Evolutionary conservation across 1,284 basidiomycete genomes (phyloP).

Genomic region (Irpex sp.): DNA sequence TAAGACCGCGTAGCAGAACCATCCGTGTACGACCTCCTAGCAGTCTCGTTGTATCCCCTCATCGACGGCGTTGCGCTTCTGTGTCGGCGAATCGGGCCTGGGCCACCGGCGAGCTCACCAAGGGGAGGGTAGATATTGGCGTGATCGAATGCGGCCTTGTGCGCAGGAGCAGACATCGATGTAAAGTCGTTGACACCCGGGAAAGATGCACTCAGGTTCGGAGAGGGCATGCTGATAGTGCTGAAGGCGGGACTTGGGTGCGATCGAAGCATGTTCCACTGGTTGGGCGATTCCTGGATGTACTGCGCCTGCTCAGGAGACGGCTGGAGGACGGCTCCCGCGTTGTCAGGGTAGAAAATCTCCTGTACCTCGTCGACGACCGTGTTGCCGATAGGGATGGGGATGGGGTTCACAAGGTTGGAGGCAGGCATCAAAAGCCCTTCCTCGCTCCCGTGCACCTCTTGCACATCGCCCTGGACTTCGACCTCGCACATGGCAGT

Average conservation of each 20-base stretch:
- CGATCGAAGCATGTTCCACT: conserved; percentile 21
- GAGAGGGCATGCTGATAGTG: conserved; percentile 26
- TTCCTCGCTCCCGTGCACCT: conserved; percentile 59
- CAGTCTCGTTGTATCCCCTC: conserved; percentile 42
- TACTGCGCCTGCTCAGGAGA: conserved; percentile 14
- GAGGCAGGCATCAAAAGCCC: conserved; percentile 38
- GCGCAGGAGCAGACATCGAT: conserved; percentile 63
- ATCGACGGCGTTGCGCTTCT: conserved; percentile 72
- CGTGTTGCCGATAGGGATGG: not conserved
- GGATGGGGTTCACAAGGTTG: conserved; percentile 6
- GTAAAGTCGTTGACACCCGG: conserved; percentile 27
- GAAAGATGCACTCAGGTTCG: conserved; percentile 8
- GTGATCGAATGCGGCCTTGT: conserved; percentile 65
- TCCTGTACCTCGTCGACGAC: conserved; percentile 17
- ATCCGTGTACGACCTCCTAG: conserved; percentile 46
- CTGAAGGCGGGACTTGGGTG: conserved; percentile 36
- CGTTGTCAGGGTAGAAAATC: conserved; percentile 18
- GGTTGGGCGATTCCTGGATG: conserved; percentile 9
- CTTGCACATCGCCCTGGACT: conserved; percentile 51
- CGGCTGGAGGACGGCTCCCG: conserved; percentile 12
- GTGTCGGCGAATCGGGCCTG: conserved; percentile 64
- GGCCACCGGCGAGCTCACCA: conserved; percentile 24
- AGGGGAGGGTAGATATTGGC: conserved; percentile 42
- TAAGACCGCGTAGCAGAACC: conserved; percentile 32
- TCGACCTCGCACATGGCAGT: conserved; percentile 58